Conservation (phyloP, 768 basidiomycete species). For the Rhizopogon vinicolor region DNA sequence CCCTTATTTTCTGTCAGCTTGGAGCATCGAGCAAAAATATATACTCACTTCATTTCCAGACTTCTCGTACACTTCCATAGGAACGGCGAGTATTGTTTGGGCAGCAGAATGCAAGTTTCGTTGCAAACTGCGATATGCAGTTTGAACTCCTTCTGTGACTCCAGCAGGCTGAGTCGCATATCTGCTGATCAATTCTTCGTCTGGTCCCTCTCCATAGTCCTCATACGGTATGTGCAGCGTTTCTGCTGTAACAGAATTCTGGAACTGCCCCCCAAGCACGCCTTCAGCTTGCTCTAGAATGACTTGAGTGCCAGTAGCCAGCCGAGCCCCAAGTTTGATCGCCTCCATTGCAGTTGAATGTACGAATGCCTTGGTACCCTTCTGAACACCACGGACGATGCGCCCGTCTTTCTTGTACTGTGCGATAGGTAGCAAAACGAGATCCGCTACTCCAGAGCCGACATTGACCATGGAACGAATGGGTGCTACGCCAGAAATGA, state of each 20-base stretch:
- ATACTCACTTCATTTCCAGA: conserved; percentile 80
- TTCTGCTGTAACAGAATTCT: conserved; percentile 61
- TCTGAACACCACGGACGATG: conserved; percentile 88
- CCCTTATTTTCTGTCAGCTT: conserved; percentile 47
- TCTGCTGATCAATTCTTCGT: conserved; percentile 69
- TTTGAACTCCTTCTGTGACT: conserved; percentile 82
- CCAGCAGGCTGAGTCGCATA: conserved; percentile 90
- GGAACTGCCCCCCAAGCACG: conserved; percentile 79
- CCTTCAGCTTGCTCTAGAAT: conserved; percentile 94
- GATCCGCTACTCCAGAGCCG: conserved; percentile 93
- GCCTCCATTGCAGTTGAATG: conserved; percentile 95
- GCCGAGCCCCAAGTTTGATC: conserved; percentile 86
- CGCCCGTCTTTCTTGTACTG: conserved; percentile 98
- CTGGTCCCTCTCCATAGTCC: conserved; percentile 26
- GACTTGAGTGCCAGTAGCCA: conserved; percentile 97
- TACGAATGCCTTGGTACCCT: conserved; percentile 89
- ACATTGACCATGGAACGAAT: conserved; percentile 97
- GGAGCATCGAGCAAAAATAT: background rate
- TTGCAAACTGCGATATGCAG: conserved; percentile 85
- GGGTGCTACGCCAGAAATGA: conserved; percentile 94
- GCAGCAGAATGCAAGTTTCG: conserved; percentile 90
- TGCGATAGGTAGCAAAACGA: conserved; percentile 91
- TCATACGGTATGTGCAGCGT: conserved; percentile 45
- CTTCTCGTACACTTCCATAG: conserved; percentile 98
- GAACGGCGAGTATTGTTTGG: conserved; percentile 96